Base-by-base conservation (phyloP, 768 basidiomycete species). In the Termitomyces sp. region DNA sequence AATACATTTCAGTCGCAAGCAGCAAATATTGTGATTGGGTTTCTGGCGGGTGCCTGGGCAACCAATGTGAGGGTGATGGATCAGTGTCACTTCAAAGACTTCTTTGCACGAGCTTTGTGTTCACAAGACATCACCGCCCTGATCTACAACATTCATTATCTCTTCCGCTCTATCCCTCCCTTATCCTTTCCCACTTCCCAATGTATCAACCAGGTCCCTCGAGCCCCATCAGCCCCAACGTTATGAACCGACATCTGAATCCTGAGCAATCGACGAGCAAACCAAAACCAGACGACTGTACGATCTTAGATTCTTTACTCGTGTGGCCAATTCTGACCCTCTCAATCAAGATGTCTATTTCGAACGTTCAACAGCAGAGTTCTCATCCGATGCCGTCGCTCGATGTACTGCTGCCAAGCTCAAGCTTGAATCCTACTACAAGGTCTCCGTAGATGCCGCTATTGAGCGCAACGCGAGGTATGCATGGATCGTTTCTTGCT, bases 391-490 rank as follows among this genome's bases (percentile, higher is more conserved):
- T 70, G 90, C 93, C 20, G 83, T 94, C 56, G 93, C 94, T 60
- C 91, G 91, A 54, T 89, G 93, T 8, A 96, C 94, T 52, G 92
- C 91, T 28, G 94, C 96, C 20, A 97, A 97, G 73, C 86, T 98
- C 74, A 97, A 97, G 76, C 88, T 99, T 59, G 96, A 96, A 75
- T 92, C 96, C 50, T 98, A 89, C 79, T 99, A 99, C 82, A 98
- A 98, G 76, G 91, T 98, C 60, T 94, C 96, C 5, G 96, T 99
- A 38, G 95, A 98, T 73, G 85, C 93, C 64, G 96, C 96, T 52
- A 96, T 99, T 64, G 95, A 95, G 73, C 82, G 96, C 61, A 98
- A 98, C 75, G 89, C 90, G 55, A 86, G 96, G 96, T 96, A 69
- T 57, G 69, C 60, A 18, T 36, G n/a, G 39, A 44, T 40, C 7